Evolutionary conservation across 2,329 filamentous ascomycete genomes (phyloP).

Genomic region (Gremmenia infestans): DNA sequence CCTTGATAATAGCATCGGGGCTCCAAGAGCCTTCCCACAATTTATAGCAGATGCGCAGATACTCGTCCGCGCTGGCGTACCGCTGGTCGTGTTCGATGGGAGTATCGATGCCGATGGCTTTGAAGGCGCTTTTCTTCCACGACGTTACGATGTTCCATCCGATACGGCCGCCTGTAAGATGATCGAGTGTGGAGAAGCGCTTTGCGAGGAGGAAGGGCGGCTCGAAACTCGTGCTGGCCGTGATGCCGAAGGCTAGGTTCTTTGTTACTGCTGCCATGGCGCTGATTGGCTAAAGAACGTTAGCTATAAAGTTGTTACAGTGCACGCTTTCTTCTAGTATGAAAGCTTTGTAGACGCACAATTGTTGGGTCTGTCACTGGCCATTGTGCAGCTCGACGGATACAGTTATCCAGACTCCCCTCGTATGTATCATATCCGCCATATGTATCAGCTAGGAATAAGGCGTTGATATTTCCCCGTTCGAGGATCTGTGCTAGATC

Average conservation of each 20-base stretch:
- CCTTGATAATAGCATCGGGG: constrained; percentile 44
- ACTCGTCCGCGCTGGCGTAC: constrained; percentile 60
- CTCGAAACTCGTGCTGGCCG: constrained; percentile 60
- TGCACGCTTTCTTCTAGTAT: neutral
- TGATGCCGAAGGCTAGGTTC: constrained; percentile 62
- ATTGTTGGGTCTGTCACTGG: constrained; percentile 62
- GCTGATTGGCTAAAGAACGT: constrained; percentile 45
- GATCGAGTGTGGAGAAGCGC: constrained; percentile 61
- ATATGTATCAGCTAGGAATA: constrained; percentile 56
- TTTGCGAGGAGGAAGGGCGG: constrained; percentile 63
- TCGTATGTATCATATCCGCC: constrained; percentile 64
- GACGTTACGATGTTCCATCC: constrained; percentile 64
- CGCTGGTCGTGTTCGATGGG: constrained; percentile 59
- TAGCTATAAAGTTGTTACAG: neutral
- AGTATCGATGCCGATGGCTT: constrained; percentile 54
- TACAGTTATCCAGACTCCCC: constrained; percentile 51
- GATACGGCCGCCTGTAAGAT: constrained; percentile 56
- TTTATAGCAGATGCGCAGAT: constrained; percentile 60
- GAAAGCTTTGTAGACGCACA: constrained; percentile 39
- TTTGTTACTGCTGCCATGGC: constrained; percentile 65
- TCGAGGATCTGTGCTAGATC: constrained; percentile 59
- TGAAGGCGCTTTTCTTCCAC: constrained; percentile 58
- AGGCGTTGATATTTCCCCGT: constrained; percentile 55
- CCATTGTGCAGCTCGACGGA: constrained; percentile 61
- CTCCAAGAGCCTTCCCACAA: constrained; percentile 65